phyloP scores from a whole-genome alignment of 768 basidiomycete genomes.

The Trametes gibbosa region DNA sequence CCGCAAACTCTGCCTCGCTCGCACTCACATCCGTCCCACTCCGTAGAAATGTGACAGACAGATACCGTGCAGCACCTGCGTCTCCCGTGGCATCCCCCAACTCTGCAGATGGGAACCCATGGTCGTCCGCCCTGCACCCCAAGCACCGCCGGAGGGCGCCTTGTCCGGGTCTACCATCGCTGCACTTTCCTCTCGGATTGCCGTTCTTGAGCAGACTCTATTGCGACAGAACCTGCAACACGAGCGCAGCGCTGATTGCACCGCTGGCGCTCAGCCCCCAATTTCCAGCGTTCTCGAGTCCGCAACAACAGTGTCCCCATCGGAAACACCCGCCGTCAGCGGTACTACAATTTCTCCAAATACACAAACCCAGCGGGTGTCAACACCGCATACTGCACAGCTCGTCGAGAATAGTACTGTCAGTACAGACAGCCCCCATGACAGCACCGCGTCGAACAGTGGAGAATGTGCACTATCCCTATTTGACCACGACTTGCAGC shows the following conservation, averaged over 20 bases:
- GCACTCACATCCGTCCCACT: not conserved
- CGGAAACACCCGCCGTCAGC: not conserved
- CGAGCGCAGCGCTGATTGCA: not conserved
- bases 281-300: not conserved
- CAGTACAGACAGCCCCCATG: no score
- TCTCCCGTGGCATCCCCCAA: conserved; percentile 28
- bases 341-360: not conserved
- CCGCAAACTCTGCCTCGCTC: conserved; percentile 3
- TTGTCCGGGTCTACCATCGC: conserved; percentile 21
- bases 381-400: conserved; percentile 35
- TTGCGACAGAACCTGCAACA: conserved; percentile 2
- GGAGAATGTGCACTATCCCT: conserved; percentile 19
- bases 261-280: conserved; percentile 21
- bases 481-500: conserved; percentile 35
- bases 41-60: conserved; percentile 47
- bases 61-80: conserved; percentile 30
- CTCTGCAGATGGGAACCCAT: conserved; percentile 32
- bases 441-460: not conserved
- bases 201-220: conserved; percentile 24
- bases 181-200: conserved; percentile 24
- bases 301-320: not conserved
- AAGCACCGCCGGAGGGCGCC: conserved; percentile 23
- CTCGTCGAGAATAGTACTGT: no score
- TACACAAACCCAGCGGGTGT: conserved; percentile 7
- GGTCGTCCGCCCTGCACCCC: conserved; percentile 29